Evolutionary conservation across 148 eudicot genomes (phyloP).

Genomic region (Talinum fruticosum): DNA sequence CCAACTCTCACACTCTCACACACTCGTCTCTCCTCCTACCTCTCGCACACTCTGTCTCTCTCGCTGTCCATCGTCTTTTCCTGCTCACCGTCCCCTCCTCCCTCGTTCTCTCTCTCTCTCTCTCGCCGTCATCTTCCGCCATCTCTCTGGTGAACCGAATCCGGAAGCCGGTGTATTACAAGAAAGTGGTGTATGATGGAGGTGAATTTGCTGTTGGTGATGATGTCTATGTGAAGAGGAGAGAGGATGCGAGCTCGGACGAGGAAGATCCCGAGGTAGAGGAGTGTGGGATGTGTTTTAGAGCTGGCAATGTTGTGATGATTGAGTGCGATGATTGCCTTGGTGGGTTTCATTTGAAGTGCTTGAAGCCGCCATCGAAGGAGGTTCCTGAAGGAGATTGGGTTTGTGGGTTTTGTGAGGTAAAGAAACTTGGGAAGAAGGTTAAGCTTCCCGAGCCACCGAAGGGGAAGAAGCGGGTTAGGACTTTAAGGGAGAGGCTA

Average conservation of each 20-base stretch:
- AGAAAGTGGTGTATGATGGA: slow-evolving; percentile 72
- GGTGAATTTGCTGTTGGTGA: slow-evolving; percentile 73
- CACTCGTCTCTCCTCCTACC: no score
- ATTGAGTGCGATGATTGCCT: slow-evolving; percentile 93
- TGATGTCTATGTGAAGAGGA: slow-evolving; percentile 83
- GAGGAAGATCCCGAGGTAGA: slow-evolving; percentile 73
- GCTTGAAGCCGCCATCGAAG: slow-evolving; percentile 80
- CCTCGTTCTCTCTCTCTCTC: no score
- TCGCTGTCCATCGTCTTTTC: no score
- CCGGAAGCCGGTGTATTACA: slow-evolving; percentile 60
- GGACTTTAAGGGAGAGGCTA: slow-evolving; percentile 84
- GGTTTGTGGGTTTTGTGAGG: slow-evolving; percentile 82
- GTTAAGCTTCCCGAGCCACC: slow-evolving; percentile 61
- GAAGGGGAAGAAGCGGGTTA: slow-evolving; percentile 65
- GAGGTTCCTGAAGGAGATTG: slow-evolving; percentile 90
- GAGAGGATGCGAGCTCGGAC: slow-evolving; percentile 67
- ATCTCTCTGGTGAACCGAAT: no score
- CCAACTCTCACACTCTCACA: no score
- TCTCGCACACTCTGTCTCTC: no score
- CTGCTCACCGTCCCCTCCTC: no score
- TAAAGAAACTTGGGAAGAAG: slow-evolving; percentile 49
- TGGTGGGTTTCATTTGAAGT: slow-evolving; percentile 90
- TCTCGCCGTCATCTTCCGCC: no score
- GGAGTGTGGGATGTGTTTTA: slow-evolving; percentile 84
- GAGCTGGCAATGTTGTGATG: slow-evolving; percentile 60